Evolutionary conservation across 2,329 filamentous ascomycete genomes (phyloP).

Genomic region (Phoma sp.): DNA sequence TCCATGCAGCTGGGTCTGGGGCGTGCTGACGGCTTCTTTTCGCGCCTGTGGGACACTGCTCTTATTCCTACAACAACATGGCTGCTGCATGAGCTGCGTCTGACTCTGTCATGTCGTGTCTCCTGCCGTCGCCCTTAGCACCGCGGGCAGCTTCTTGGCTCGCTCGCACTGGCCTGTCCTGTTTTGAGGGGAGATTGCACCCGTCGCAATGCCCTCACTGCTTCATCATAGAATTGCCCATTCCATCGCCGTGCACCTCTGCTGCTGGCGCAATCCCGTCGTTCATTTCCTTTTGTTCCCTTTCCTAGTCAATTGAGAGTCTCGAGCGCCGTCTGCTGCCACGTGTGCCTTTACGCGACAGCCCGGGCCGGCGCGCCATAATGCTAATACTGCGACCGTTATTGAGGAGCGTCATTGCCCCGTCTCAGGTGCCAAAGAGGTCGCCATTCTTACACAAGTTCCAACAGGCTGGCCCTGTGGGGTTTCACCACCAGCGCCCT

Average conservation of each 20-base stretch:
- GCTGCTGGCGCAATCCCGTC: slow-evolving; percentile 18
- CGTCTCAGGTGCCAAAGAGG: neutral
- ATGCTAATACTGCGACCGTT: slow-evolving; percentile 41
- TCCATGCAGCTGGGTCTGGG: neutral
- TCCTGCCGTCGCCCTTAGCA: slow-evolving; percentile 6
- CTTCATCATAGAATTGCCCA: slow-evolving; percentile 10
- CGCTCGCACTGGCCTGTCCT: slow-evolving; percentile 14
- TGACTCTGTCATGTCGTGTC: neutral
- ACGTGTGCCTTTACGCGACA: slow-evolving; percentile 34
- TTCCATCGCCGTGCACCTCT: slow-evolving; percentile 15
- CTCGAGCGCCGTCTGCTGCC: slow-evolving; percentile 19
- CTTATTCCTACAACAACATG: neutral
- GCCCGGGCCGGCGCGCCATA: slow-evolving; percentile 25
- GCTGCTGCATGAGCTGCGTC: neutral
- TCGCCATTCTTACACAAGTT: slow-evolving; percentile 20
- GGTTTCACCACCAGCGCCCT: slow-evolving; percentile 17
- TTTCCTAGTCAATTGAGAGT: slow-evolving; percentile 20
- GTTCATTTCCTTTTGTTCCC: slow-evolving; percentile 21
- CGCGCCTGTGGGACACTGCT: neutral
- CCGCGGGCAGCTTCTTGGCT: slow-evolving; percentile 1
- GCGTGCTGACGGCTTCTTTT: neutral
- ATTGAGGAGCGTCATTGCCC: slow-evolving; percentile 14
- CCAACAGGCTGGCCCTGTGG: slow-evolving; percentile 34
- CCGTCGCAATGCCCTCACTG: slow-evolving; percentile 12
- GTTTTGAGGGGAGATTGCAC: slow-evolving; percentile 9